Evolutionary conservation across 163 green algal genomes (phyloP).

Genomic region (Scenedesmus sp.): DNA sequence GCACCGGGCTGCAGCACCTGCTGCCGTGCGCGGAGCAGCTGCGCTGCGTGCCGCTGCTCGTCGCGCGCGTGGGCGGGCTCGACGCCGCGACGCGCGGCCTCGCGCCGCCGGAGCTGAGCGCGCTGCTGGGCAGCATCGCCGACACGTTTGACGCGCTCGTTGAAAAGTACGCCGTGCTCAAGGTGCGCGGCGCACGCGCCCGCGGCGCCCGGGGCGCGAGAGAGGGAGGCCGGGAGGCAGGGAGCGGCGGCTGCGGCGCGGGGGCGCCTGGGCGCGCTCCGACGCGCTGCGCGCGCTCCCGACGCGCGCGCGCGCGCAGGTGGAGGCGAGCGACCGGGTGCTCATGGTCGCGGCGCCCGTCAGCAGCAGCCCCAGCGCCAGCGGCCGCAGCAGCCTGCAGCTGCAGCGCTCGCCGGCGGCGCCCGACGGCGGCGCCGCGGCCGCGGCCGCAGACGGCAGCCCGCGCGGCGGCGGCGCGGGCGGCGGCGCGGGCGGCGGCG

Average conservation of each 20-base stretch:
- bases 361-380: constrained; percentile 5
- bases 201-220: too few species aligned
- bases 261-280: too few species aligned
- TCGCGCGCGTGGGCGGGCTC: constrained; percentile 15
- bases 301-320: constrained; percentile 3
- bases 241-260: too few species aligned
- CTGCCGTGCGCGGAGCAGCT: constrained; percentile 11
- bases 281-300: neutral
- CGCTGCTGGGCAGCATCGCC: constrained; percentile 28
- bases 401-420: neutral
- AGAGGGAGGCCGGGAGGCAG: too few species aligned
- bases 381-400: constrained; percentile 12
- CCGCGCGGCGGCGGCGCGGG: neutral
- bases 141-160: constrained; percentile 35
- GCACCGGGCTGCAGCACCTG: constrained; percentile 8
- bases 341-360: constrained; percentile 30
- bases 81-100: neutral
- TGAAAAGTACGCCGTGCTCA: constrained; percentile 44
- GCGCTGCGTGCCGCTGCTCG: constrained; percentile 22
- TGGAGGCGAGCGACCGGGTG: constrained; percentile 23
- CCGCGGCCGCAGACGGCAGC: neutral
- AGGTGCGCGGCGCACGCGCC: constrained; percentile 7
- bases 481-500: neutral
- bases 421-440: neutral
- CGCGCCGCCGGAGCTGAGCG: neutral